A percentile compares a stretch with the other conserved stretches of the same genome.
phyloP scores from a whole-genome alignment of 192 early-diverging fungal genomes.

The Backusella australiensis region DNA sequence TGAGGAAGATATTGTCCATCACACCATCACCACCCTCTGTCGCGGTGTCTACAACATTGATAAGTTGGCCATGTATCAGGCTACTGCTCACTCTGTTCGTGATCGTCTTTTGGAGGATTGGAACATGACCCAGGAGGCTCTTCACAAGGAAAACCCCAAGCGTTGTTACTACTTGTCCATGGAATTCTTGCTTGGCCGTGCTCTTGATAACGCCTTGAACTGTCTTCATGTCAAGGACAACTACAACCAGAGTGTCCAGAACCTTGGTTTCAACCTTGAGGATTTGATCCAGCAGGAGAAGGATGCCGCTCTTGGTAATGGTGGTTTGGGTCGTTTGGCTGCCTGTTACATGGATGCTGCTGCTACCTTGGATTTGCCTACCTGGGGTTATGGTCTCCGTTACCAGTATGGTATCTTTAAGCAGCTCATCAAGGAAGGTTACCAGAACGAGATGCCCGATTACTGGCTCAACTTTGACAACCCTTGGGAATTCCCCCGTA shows the following conservation, averaged over 20 bases:
- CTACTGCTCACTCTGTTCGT: constrained; percentile 87
- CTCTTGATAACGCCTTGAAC: constrained; percentile 96
- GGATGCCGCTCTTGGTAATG: constrained; percentile 97
- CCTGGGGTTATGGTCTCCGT: constrained; percentile 96
- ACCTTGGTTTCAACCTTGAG: constrained; percentile 91
- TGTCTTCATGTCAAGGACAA: constrained; percentile 80
- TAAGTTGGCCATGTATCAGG: constrained; percentile 89
- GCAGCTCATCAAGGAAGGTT: constrained; percentile 94
- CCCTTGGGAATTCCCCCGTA: constrained; percentile 95
- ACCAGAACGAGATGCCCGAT: constrained; percentile 92
- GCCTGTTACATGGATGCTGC: constrained; percentile 98
- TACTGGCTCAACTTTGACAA: constrained; percentile 98
- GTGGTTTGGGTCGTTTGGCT: constrained; percentile 94
- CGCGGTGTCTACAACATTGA: constrained; percentile 90
- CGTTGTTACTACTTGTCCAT: constrained; percentile 97
- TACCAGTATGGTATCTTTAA: constrained; percentile 99
- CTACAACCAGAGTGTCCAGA: constrained; percentile 59
- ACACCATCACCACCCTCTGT: constrained; percentile 88
- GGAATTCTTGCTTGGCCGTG: constrained; percentile 95
- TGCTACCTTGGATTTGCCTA: constrained; percentile 91
- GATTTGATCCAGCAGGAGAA: constrained; percentile 91
- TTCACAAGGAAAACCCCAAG: constrained; percentile 71
- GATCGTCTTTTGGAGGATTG: constrained; percentile 91
- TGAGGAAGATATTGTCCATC: constrained; percentile 85
- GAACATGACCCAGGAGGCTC: constrained; percentile 89